Percentiles rank a stretch among this genome's conserved stretches.
Conservation (phyloP, 345 rosid genomes). For the Hibiscus trionum region DNA sequence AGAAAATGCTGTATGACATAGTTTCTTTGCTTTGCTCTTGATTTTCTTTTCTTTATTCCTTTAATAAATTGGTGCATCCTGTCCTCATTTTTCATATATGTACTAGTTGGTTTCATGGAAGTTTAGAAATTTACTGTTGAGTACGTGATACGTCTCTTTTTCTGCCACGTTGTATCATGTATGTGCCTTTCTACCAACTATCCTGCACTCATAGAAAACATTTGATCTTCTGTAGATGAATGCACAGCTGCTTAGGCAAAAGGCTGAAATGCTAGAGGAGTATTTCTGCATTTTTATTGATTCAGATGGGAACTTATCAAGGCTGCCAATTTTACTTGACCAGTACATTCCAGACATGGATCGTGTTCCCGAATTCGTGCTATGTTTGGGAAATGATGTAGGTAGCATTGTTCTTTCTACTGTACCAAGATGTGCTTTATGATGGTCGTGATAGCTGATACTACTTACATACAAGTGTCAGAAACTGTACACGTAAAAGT, state of each 20-base stretch:
- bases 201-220: constrained; percentile 1
- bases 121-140: neutral
- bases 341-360: constrained; percentile 97
- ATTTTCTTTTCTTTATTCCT: neutral
- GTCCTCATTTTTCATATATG: neutral
- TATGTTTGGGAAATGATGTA: constrained; percentile 94
- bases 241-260: constrained; percentile 67
- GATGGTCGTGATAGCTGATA: neutral
- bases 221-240: constrained; percentile 51
- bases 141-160: neutral
- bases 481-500: neutral
- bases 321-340: constrained; percentile 91
- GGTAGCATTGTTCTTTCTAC: constrained; percentile 20
- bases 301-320: constrained; percentile 54
- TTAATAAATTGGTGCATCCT: neutral
- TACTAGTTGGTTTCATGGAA: neutral
- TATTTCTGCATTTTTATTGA: constrained; percentile 69
- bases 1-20: neutral
- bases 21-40: neutral
- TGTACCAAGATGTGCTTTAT: neutral
- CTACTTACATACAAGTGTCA: neutral
- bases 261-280: constrained; percentile 75
- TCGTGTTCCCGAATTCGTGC: constrained; percentile 80
- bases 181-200: neutral
- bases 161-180: neutral